These are phyloP conservation scores for Amylostereum areolatum DNA, from an alignment of 1,284 basidiomycete genomes.

Conservation along the genomic window DNA sequence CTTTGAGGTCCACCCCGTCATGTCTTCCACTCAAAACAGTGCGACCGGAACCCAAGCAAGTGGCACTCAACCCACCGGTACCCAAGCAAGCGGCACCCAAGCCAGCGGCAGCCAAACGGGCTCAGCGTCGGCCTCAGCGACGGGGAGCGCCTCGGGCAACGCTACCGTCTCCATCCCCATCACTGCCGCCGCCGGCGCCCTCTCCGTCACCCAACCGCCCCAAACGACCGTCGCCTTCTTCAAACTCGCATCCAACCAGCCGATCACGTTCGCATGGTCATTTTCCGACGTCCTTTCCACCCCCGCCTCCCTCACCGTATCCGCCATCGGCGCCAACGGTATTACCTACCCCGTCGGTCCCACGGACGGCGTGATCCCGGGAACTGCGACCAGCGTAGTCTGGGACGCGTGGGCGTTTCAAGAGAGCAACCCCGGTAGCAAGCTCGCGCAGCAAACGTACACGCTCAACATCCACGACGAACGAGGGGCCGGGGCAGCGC, in stretches of 20 bases:
- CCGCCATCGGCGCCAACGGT: slow-evolving; percentile 79
- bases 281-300: slow-evolving; percentile 65
- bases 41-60: too few species aligned
- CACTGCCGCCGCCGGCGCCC: slow-evolving; percentile 56
- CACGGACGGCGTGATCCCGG: slow-evolving; percentile 65
- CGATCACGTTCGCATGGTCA: slow-evolving; percentile 92
- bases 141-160: too few species aligned
- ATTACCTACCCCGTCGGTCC: slow-evolving; percentile 87
- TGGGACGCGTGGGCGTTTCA: slow-evolving; percentile 85
- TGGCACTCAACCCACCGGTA: too few species aligned
- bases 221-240: slow-evolving; percentile 78
- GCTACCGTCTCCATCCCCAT: slow-evolving; percentile 32
- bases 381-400: slow-evolving; percentile 62
- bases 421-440: slow-evolving; percentile 54
- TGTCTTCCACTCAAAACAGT: too few species aligned
- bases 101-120: too few species aligned
- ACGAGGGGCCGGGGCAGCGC: slow-evolving; percentile 57
- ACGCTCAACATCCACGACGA: slow-evolving; percentile 78
- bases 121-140: too few species aligned
- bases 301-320: slow-evolving; percentile 73
- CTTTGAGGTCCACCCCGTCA: too few species aligned
- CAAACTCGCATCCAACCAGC: slow-evolving; percentile 75
- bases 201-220: slow-evolving; percentile 76
- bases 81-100: too few species aligned
- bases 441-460: slow-evolving; percentile 71